Base-by-base conservation (phyloP, 345 rosid species). In the Linum trigynum region DNA sequence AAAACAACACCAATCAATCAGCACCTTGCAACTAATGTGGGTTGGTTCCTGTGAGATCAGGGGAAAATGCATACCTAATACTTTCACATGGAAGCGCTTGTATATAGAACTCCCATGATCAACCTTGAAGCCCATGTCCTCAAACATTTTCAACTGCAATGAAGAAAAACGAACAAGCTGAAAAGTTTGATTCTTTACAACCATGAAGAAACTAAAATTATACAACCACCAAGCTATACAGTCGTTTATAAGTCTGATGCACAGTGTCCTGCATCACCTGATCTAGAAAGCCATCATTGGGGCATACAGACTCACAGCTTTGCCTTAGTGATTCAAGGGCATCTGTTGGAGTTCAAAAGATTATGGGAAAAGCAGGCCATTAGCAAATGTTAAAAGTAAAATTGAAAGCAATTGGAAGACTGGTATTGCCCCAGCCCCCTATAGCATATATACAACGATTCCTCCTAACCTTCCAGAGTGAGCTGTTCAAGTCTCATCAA, bases 281-380 rank as follows among this genome's bases (percentile, higher is more conserved):
- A 63, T 92, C 89, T 60, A 85, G 58, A 77, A 92, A 89, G 42
- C 91, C 95, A 82, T 79, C 89, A 74, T 92, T 92, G n/a, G 98
- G 92, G 74, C 92, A 81, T 77, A 80, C 91, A 66, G 67, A 74
- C 72, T 86, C 90, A 51, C 82, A 81, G 74, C 80, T 79, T 72
- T 83, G 77, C 73, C 62, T 81, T 38, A 91, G 75, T 40, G 98
- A 91, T 35, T 78, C 81, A 65, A 85, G 81, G 35, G 92, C 96
- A 67, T 76, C 98, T 90, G 78, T 73, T 81, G 65, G 63, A 64
- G 69, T 7, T 38, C 5, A 69, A 5, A 17, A 57, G 35, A 41
- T 1, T 55, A 38, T 36, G 42, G 4, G 42, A 61, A 69, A 62
- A 60, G 35, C 17, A 62, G 62, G 37, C 39, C 50, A 61, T 16